Conservation (phyloP, 2,329 filamentous ascomycete genomes). For the Colletotrichum eleusines region DNA sequence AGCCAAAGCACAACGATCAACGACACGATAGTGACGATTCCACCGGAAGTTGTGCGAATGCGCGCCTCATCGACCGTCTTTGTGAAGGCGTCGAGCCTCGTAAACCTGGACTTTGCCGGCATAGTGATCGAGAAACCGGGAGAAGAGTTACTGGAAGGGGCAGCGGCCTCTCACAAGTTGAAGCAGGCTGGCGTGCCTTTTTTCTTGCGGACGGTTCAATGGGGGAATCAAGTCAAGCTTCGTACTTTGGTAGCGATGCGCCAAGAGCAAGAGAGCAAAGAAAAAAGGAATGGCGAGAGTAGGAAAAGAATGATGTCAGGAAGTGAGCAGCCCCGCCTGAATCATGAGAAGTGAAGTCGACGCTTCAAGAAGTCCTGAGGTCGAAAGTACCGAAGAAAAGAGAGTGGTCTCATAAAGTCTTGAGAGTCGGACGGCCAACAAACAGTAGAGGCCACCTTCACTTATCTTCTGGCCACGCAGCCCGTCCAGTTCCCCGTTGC, state of each 20-base stretch:
- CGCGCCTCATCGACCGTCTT: conserved; percentile 99
- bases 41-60: conserved; percentile 94
- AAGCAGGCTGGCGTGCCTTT: conserved; percentile 21
- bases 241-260: conserved; percentile 32
- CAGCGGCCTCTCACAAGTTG: conserved; percentile 18
- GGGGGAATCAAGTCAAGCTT: conserved; percentile 13
- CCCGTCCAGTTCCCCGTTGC: conserved; percentile 31
- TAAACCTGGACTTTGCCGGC: conserved; percentile 94
- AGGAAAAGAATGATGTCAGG: conserved; percentile 29
- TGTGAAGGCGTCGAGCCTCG: conserved; percentile 96
- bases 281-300: conserved; percentile 36
- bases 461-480: conserved; percentile 45
- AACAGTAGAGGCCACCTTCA: conserved; percentile 53
- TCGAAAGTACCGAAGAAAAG: conserved; percentile 1
- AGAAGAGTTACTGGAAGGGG: background rate
- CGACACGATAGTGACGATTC: conserved; percentile 92
- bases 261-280: conserved; percentile 44
- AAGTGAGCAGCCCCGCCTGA: conserved; percentile 37
- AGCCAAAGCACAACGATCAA: conserved; percentile 90
- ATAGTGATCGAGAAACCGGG: conserved; percentile 61
- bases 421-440: conserved; percentile 18
- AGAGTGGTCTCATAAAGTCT: conserved; percentile 6
- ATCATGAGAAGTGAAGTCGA: conserved; percentile 31
- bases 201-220: conserved; percentile 17
- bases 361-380: conserved; percentile 8